Evolutionary conservation across 352 stramenopile species (phyloP).

Genomic region (Aphanomyces astaci): DNA sequence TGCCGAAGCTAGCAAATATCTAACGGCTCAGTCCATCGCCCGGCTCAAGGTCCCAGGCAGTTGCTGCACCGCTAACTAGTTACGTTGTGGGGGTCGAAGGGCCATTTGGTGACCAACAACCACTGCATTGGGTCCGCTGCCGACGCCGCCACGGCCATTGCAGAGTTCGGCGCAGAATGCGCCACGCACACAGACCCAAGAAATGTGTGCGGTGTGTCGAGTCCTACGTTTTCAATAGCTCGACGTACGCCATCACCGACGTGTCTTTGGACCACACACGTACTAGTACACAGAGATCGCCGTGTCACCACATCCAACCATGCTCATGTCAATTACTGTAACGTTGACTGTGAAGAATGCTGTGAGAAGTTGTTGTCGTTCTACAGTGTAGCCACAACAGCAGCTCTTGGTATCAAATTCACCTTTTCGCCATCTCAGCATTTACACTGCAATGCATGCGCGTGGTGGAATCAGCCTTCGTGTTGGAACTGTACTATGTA

Average conservation of each 20-base stretch:
- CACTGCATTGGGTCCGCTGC: slow-evolving; percentile 34
- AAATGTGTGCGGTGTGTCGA: slow-evolving; percentile 31
- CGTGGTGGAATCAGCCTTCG: too few relatives aligned
- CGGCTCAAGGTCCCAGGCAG: slow-evolving; percentile 33
- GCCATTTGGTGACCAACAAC: slow-evolving; percentile 40
- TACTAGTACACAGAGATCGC: too few relatives aligned
- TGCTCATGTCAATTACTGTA: too few relatives aligned
- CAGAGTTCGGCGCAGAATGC: background rate
- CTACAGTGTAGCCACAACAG: too few relatives aligned
- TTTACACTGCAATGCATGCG: too few relatives aligned
- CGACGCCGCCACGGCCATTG: slow-evolving; percentile 27
- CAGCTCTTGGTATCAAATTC: too few relatives aligned
- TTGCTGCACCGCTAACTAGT: slow-evolving; percentile 43
- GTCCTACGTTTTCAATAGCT: slow-evolving; percentile 25
- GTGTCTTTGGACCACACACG: slow-evolving; percentile 38
- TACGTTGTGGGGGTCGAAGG: slow-evolving; percentile 36
- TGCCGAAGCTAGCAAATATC: background rate
- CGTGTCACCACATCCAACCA: too few relatives aligned
- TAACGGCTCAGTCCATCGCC: slow-evolving; percentile 37
- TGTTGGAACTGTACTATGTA: too few relatives aligned
- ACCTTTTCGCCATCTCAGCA: too few relatives aligned
- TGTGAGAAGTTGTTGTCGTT: too few relatives aligned
- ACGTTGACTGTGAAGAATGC: too few relatives aligned
- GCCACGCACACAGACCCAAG: background rate
- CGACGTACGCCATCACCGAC: slow-evolving; percentile 38